Percentiles rank a stretch among this genome's conserved stretches.
Conservation (phyloP, 495 filamentous ascomycete species). For the Penicillium parvum region DNA sequence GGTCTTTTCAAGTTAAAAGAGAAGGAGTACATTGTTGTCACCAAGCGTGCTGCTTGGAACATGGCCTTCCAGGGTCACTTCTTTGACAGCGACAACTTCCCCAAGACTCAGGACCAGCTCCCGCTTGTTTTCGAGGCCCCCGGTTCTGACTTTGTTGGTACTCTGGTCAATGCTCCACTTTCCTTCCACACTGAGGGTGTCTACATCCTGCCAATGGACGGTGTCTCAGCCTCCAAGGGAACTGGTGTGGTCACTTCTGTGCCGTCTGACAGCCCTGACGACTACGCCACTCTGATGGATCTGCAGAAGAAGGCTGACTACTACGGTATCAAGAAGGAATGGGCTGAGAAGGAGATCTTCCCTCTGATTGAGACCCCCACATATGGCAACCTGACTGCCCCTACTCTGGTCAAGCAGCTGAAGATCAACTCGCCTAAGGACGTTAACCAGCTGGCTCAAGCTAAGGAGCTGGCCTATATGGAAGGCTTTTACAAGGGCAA, state of each 20-base stretch:
- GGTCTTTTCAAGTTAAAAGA: constrained; percentile 81
- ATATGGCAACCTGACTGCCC: constrained; percentile 80
- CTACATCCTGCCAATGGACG: constrained; percentile 90
- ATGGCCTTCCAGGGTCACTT: constrained; percentile 94
- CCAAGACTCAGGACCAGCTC: constrained; percentile 54
- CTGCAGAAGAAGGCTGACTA: constrained; percentile 95
- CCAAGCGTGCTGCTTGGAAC: constrained; percentile 84
- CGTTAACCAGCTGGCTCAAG: constrained; percentile 79
- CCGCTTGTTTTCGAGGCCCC: constrained; percentile 56
- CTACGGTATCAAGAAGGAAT: constrained; percentile 95
- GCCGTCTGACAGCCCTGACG: constrained; percentile 91
- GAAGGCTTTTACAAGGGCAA: constrained; percentile 96
- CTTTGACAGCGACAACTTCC: constrained; percentile 65
- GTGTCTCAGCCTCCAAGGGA: constrained; percentile 85
- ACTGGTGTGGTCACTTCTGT: constrained; percentile 96
- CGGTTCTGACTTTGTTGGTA: constrained; percentile 80
- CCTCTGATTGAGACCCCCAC: constrained; percentile 88
- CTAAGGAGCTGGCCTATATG: constrained; percentile 94
- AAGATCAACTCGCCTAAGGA: constrained; percentile 98
- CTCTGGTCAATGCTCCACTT: constrained; percentile 80
- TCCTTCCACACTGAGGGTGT: constrained; percentile 82
- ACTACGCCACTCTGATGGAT: constrained; percentile 84
- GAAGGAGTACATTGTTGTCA: constrained; percentile 80
- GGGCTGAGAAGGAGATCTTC: constrained; percentile 81
- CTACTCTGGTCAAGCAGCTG: constrained; percentile 79